Percentiles rank a stretch among this genome's conserved stretches.
These are phyloP conservation scores for Hypseocharis bilobata DNA, from an alignment of 441 rosid species.

Conservation along the genomic window DNA sequence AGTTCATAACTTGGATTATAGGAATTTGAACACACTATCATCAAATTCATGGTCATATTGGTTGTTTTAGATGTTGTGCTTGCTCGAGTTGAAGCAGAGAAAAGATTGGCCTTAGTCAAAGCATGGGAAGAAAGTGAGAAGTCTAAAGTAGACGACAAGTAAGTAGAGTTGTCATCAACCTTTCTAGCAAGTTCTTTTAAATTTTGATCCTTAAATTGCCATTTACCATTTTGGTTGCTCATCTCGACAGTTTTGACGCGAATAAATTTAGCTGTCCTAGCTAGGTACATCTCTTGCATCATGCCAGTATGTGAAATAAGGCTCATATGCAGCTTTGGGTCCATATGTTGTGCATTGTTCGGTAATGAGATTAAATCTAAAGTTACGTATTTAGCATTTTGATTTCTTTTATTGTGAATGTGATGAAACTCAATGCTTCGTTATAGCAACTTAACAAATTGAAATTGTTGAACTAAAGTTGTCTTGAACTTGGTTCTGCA, in stretches of 20 bases:
- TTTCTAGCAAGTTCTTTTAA: too few relatives aligned
- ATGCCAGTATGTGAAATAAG: not conserved
- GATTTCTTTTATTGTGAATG: too few relatives aligned
- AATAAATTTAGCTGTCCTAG: too few relatives aligned
- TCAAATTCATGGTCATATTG: not conserved
- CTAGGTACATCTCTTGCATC: too few relatives aligned
- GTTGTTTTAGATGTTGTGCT: constrained; percentile 32
- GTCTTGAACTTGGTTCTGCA: too few relatives aligned
- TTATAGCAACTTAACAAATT: constrained; percentile 9
- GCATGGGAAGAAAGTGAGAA: constrained; percentile 64
- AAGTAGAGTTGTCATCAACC: constrained; percentile 11
- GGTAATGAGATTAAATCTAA: too few relatives aligned
- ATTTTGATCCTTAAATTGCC: not conserved
- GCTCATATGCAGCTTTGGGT: not conserved
- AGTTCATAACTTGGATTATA: not conserved
- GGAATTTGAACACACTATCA: not conserved
- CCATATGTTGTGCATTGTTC: too few relatives aligned
- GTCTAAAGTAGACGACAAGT: constrained; percentile 50
- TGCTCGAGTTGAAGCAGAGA: constrained; percentile 35
- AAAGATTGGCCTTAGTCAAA: constrained; percentile 36
- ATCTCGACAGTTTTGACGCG: too few relatives aligned
- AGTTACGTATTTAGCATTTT: not conserved
- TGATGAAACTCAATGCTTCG: not conserved
- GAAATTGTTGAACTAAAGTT: constrained; percentile 17
- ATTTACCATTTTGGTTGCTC: not conserved